Percentiles rank a stretch among this genome's conserved stretches.
Evolutionary conservation across 2,329 filamentous ascomycete species (phyloP).

Genomic region (Penicillium verrucosum): DNA sequence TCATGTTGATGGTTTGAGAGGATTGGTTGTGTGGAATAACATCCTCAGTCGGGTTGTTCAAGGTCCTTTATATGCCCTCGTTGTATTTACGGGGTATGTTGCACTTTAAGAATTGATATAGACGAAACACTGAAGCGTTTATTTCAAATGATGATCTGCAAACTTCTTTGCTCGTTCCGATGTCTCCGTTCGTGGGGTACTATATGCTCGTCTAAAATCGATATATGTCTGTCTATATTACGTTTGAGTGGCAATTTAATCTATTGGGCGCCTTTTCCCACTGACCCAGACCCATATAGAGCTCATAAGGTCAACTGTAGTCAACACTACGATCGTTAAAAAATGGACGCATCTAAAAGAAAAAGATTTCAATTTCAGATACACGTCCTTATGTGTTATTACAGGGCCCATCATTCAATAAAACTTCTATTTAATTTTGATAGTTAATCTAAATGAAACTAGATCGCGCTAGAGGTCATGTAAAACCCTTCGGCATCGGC

Average conservation of each 20-base stretch:
- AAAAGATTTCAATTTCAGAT: no score
- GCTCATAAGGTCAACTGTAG: no score
- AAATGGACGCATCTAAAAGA: neutral
- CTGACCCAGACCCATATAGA: neutral
- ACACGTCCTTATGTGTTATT: no score
- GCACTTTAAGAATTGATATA: neutral
- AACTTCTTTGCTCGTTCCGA: neutral
- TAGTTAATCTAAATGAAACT: no score
- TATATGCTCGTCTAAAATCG: neutral
- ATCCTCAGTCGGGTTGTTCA: no score
- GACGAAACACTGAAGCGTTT: neutral
- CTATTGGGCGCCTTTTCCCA: neutral
- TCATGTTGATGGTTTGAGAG: conserved; percentile 4
- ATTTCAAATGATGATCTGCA: neutral
- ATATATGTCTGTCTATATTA: neutral
- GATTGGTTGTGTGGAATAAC: neutral
- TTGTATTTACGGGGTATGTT: neutral
- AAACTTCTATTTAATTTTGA: no score
- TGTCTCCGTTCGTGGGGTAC: neutral
- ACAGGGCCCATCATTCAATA: no score
- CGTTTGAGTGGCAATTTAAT: neutral
- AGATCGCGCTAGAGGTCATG: no score
- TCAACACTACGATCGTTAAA: neutral
- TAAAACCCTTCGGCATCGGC: no score
- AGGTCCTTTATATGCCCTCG: neutral